phyloP scores from a whole-genome alignment of 2,329 filamentous ascomycete genomes.

The Fusarium protoensiforme region DNA sequence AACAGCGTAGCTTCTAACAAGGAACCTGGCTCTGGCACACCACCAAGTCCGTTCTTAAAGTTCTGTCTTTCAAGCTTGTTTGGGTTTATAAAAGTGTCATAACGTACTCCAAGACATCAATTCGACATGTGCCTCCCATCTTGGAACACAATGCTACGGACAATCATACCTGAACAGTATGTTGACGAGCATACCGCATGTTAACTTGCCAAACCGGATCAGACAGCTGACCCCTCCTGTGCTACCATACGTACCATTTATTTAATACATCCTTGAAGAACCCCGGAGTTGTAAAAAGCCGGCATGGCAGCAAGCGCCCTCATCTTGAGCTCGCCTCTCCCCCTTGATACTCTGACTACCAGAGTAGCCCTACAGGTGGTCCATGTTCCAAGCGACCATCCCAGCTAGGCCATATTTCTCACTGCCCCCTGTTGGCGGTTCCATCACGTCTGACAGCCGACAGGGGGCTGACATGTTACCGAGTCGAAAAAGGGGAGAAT shows the following conservation, averaged over 20 bases:
- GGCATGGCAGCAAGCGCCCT: not conserved
- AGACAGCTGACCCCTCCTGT: not conserved
- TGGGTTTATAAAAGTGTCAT: not conserved
- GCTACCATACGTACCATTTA: not conserved
- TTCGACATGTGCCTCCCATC: not conserved
- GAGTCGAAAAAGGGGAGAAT: not conserved
- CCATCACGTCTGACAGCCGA: not conserved
- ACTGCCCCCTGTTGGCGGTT: not conserved
- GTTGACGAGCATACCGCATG: not conserved
- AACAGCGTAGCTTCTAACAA: not conserved
- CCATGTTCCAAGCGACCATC: not conserved
- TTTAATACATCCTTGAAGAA: not conserved
- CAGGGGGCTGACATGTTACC: not conserved
- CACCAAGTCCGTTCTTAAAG: not conserved
- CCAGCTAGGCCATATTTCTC: not conserved
- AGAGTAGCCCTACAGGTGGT: not conserved
- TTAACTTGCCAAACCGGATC: no score
- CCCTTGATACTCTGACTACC: not conserved
- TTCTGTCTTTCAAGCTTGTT: not conserved
- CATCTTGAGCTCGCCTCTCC: not conserved
- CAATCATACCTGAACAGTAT: not conserved
- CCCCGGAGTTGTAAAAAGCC: not conserved
- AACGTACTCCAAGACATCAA: not conserved
- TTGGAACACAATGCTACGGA: not conserved
- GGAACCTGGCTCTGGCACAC: not conserved